Conservation (phyloP, 2,329 filamentous ascomycete genomes). For the Lizonia empirigonia region DNA sequence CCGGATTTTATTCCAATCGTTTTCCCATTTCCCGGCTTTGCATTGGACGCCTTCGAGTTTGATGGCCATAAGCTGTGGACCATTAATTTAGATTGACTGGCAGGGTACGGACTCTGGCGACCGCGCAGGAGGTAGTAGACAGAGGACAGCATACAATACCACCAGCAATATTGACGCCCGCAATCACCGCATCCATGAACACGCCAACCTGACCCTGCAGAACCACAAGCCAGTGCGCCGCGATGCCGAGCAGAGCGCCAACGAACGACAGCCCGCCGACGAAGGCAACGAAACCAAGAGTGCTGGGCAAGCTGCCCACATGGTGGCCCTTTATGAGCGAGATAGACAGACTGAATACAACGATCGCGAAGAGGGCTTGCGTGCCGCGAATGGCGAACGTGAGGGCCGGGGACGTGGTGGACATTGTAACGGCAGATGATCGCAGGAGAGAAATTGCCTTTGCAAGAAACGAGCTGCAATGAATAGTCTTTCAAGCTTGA, state of each 20-base stretch:
- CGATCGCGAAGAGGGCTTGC: conserved; percentile 29
- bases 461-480: not conserved
- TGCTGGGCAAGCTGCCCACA: conserved; percentile 11
- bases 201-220: conserved; percentile 23
- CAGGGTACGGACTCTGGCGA: too few relatives aligned
- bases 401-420: conserved; percentile 3
- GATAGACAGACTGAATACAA: conserved; percentile 30
- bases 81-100: not conserved
- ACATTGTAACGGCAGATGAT: too few relatives aligned
- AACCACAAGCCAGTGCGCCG: conserved; percentile 17
- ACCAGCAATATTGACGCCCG: conserved; percentile 22
- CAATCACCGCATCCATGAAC: conserved; percentile 20
- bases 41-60: conserved; percentile 27
- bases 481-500: too few relatives aligned
- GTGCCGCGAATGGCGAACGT: conserved; percentile 24
- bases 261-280: conserved; percentile 26
- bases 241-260: conserved; percentile 25
- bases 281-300: conserved; percentile 24
- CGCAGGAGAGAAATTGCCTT: too few relatives aligned
- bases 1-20: not conserved
- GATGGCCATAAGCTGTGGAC: conserved; percentile 23
- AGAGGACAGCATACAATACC: conserved; percentile 24
- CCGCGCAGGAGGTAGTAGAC: too few relatives aligned
- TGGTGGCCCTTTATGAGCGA: conserved; percentile 27
- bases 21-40: not conserved